phyloP scores from a whole-genome alignment of 176 grass and related monocot species.

The Saccharum officinarum region DNA sequence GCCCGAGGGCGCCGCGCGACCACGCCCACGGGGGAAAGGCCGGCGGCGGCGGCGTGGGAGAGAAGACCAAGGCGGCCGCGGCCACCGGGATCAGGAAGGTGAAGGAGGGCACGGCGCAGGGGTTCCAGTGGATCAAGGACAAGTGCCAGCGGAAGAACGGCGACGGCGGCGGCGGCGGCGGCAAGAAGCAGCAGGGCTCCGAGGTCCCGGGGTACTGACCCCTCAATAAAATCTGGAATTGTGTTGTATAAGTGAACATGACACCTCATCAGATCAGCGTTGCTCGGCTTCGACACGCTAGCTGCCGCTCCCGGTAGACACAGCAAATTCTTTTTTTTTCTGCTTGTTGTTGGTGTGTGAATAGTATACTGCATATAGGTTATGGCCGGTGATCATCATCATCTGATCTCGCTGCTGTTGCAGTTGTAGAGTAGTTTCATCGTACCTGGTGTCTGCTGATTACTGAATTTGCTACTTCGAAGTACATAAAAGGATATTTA shows the following conservation, averaged over 20 bases:
- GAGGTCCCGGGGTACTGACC: conserved; percentile 32
- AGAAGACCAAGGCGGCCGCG: conserved; percentile 62
- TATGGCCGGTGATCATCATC: too few relatives aligned
- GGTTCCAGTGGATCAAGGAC: conserved; percentile 86
- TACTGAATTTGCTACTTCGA: too few relatives aligned
- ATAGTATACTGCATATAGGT: too few relatives aligned
- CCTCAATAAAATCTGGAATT: too few relatives aligned
- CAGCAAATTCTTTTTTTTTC: background rate
- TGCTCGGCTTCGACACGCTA: background rate
- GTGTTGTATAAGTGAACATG: too few relatives aligned
- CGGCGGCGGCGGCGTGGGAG: conserved; percentile 26
- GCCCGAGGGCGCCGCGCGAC: background rate
- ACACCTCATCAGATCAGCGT: background rate
- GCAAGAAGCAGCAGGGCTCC: conserved; percentile 26
- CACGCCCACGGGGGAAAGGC: background rate
- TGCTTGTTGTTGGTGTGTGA: background rate
- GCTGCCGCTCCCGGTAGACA: background rate
- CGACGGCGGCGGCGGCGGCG: background rate
- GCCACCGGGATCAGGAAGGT: conserved; percentile 73
- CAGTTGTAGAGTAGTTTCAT: too few relatives aligned
- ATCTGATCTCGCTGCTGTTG: too few relatives aligned
- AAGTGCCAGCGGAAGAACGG: conserved; percentile 61
- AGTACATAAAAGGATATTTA: too few relatives aligned
- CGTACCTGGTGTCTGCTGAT: too few relatives aligned
- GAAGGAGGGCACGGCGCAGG: conserved; percentile 61